Percentiles rank a stretch among this genome's conserved stretches.
Evolutionary conservation across 192 early-diverging fungal genomes (phyloP).

Genomic region (Podila horticola): DNA sequence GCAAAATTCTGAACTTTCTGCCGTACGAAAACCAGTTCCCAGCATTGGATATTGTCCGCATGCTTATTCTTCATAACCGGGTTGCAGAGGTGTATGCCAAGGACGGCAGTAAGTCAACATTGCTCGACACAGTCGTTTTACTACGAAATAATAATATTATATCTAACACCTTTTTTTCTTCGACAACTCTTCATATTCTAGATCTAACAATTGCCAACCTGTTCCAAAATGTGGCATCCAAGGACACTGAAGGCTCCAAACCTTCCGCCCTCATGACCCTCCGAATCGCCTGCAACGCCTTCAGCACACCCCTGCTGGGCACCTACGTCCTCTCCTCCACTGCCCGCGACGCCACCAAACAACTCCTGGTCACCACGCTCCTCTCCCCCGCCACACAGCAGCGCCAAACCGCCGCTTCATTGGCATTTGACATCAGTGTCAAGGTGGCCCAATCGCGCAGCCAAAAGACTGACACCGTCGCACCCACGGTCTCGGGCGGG

Average conservation of each 20-base stretch:
- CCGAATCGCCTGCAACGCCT: slow-evolving; percentile 74
- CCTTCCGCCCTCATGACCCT: slow-evolving; percentile 66
- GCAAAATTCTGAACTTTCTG: slow-evolving; percentile 45
- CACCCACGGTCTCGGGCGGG: slow-evolving; percentile 41
- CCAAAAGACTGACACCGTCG: slow-evolving; percentile 31
- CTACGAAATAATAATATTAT: no score
- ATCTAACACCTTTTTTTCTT: background rate
- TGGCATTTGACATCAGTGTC: slow-evolving; percentile 75
- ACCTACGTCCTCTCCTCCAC: slow-evolving; percentile 52
- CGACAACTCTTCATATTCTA: slow-evolving; percentile 1
- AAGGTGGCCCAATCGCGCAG: slow-evolving; percentile 59
- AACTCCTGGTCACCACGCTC: slow-evolving; percentile 68
- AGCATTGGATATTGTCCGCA: slow-evolving; percentile 69
- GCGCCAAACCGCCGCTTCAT: slow-evolving; percentile 69
- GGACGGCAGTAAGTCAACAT: slow-evolving; percentile 36
- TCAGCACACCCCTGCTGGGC: slow-evolving; percentile 51
- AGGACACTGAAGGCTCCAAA: slow-evolving; percentile 54
- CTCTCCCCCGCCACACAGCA: slow-evolving; percentile 63
- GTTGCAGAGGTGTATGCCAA: slow-evolving; percentile 59
- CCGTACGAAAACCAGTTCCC: slow-evolving; percentile 67
- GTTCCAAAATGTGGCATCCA: slow-evolving; percentile 19
- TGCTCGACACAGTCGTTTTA: no score
- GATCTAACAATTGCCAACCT: slow-evolving; percentile 31
- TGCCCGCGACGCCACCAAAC: slow-evolving; percentile 64
- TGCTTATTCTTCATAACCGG: slow-evolving; percentile 59